Evolutionary conservation across 305 asterid genomes (phyloP).

Genomic region (Fraxinus latifolia): DNA sequence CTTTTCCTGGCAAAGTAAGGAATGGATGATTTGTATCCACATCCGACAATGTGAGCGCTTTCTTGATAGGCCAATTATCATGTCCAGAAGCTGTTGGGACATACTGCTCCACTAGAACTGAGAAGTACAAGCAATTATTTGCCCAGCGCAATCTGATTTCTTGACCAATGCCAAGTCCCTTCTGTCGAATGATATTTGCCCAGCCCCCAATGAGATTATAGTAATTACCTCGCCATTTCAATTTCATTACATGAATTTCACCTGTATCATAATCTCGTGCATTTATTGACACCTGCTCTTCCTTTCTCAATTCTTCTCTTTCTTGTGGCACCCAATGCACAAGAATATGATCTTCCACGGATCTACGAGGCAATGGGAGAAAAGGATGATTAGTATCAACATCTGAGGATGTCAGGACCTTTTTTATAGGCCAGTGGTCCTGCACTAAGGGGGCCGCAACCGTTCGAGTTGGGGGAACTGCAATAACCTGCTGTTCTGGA

Average conservation of each 20-base stretch:
- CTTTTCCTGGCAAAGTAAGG: conserved; percentile 73
- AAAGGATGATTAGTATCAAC: conserved; percentile 54
- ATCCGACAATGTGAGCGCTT: conserved; percentile 67
- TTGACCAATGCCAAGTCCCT: conserved; percentile 71
- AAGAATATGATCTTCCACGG: conserved; percentile 53
- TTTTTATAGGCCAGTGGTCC: conserved; percentile 70
- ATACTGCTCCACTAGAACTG: conserved; percentile 58
- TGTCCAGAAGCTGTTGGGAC: conserved; percentile 45
- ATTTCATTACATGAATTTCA: conserved; percentile 56
- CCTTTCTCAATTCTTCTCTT: conserved; percentile 42
- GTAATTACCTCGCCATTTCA: conserved; percentile 67
- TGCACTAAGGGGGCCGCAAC: conserved; percentile 36
- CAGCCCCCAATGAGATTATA: conserved; percentile 72
- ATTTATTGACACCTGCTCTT: conserved; percentile 48
- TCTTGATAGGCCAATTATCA: conserved; percentile 75
- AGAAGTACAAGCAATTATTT: conserved; percentile 59
- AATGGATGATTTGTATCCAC: conserved; percentile 80
- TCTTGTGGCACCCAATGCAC: conserved; percentile 46
- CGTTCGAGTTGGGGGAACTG: conserved; percentile 38
- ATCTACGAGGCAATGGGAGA: conserved; percentile 52
- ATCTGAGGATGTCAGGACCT: conserved; percentile 59
- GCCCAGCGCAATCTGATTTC: conserved; percentile 68
- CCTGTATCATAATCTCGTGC: conserved; percentile 53
- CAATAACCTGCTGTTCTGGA: conserved; percentile 41
- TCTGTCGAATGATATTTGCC: conserved; percentile 64